Percentiles rank a stretch among this genome's conserved stretches.
These are phyloP conservation scores for Ophiostoma tasmaniense DNA, from an alignment of 2,329 filamentous ascomycete genomes.

Conservation along the genomic window DNA sequence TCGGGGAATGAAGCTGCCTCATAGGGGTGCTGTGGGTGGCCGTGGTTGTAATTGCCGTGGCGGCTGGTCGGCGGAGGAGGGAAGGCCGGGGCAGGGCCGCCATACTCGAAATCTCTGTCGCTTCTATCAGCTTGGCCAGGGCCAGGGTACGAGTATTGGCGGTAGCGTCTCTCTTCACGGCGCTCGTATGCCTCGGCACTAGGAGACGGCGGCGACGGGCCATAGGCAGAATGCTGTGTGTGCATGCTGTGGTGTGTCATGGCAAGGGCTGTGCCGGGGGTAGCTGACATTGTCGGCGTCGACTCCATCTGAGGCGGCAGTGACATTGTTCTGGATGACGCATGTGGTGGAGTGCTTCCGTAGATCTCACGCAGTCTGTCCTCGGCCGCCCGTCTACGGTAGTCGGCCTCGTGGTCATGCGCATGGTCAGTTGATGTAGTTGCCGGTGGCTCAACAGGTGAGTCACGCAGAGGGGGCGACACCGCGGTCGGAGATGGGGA, in stretches of 20 bases:
- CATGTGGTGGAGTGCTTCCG: constrained; percentile 28
- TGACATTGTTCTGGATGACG: constrained; percentile 9
- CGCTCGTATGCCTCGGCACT: constrained; percentile 27
- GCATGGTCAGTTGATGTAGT: background rate
- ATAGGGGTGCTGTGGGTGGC: constrained; percentile 19
- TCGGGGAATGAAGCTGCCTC: constrained; percentile 44
- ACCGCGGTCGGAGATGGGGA: background rate
- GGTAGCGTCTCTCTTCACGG: constrained; percentile 25
- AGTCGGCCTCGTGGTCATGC: constrained; percentile 5
- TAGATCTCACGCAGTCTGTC: constrained; percentile 48
- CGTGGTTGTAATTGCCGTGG: background rate
- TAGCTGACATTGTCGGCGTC: no score
- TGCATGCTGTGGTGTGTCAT: background rate
- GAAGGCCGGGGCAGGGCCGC: background rate
- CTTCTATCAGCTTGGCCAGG: background rate
- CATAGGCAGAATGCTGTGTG: constrained; percentile 8
- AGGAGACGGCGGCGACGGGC: constrained; percentile 22
- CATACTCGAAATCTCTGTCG: background rate
- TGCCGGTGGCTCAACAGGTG: constrained; percentile 1
- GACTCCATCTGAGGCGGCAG: background rate
- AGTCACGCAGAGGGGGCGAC: background rate
- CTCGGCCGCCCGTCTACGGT: constrained; percentile 36
- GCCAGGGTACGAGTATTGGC: constrained; percentile 7
- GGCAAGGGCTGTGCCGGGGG: background rate
- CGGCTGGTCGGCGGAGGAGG: background rate